phyloP scores from a whole-genome alignment of 1,139 yeast species.

The Geotrichum reessii region DNA sequence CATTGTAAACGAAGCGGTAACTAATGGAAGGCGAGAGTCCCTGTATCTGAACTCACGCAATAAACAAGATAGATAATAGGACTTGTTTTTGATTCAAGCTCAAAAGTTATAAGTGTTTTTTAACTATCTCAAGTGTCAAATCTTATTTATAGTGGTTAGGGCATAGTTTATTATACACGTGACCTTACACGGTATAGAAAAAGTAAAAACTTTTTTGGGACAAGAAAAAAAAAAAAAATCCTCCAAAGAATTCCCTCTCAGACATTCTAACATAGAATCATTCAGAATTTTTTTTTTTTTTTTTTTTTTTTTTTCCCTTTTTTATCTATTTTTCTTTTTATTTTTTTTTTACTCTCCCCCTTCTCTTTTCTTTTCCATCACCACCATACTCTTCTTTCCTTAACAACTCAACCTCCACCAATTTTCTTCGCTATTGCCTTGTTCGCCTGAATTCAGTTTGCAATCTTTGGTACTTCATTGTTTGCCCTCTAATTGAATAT shows the following conservation, averaged over 20 bases:
- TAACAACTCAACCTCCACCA: neutral
- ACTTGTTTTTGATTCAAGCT: too few species aligned
- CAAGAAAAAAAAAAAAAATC: neutral
- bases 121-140: too few species aligned
- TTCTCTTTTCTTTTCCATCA: neutral
- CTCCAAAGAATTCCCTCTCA: neutral
- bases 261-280: neutral
- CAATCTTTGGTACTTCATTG: neutral
- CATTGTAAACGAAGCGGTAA: too few species aligned
- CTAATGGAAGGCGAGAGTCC: too few species aligned
- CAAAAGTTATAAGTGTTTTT: too few species aligned
- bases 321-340: neutral
- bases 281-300: neutral
- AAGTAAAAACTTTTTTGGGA: conserved; percentile 6
- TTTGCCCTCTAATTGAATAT: neutral
- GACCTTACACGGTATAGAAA: conserved; percentile 3
- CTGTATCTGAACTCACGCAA: too few species aligned
- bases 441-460: neutral
- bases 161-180: too few species aligned
- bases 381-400: neutral
- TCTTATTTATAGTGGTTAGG: too few species aligned
- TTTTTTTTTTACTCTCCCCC: neutral
- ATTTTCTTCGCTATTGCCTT: too few species aligned
- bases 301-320: neutral
- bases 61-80: too few species aligned